Conservation (phyloP, 2,329 filamentous ascomycete genomes). For the Cordyceps farinosa region DNA sequence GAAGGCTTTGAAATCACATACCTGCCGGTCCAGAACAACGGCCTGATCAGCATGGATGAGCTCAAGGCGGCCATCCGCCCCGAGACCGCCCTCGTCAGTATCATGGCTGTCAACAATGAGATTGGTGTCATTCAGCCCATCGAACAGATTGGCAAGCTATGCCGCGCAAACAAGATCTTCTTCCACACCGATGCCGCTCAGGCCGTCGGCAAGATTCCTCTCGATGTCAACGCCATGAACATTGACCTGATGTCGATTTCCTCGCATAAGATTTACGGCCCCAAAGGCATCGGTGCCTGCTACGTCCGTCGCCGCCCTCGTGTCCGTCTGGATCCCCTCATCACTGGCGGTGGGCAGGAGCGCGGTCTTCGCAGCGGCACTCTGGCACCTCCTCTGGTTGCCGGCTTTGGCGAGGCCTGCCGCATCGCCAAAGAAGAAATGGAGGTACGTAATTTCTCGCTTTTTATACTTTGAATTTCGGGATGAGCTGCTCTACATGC, state of each 20-base stretch:
- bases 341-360: slow-evolving; percentile 94
- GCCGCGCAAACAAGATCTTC: slow-evolving; percentile 87
- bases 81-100: slow-evolving; percentile 87
- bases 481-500: slow-evolving; percentile 88
- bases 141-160: slow-evolving; percentile 88
- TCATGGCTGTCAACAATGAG: slow-evolving; percentile 99
- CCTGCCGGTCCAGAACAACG: slow-evolving; percentile 80
- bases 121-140: slow-evolving; percentile 98
- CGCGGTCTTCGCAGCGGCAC: slow-evolving; percentile 92
- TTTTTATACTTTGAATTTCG: slow-evolving; percentile 26
- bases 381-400: slow-evolving; percentile 79
- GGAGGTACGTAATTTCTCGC: slow-evolving; percentile 60
- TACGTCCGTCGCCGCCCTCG: slow-evolving; percentile 89
- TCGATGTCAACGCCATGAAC: slow-evolving; percentile 97
- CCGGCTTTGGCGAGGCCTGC: slow-evolving; percentile 94
- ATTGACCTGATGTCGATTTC: slow-evolving; percentile 99
- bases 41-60: slow-evolving; percentile 78
- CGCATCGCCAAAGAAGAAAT: slow-evolving; percentile 88
- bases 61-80: slow-evolving; percentile 86
- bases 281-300: slow-evolving; percentile 94
- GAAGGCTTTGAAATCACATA: slow-evolving; percentile 98
- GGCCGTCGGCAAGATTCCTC: slow-evolving; percentile 95
- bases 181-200: slow-evolving; percentile 98
- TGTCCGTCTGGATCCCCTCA: slow-evolving; percentile 92
- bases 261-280: slow-evolving; percentile 97